These are phyloP conservation scores for Heritiera littoralis DNA, from an alignment of 345 rosid species.

Conservation along the genomic window DNA sequence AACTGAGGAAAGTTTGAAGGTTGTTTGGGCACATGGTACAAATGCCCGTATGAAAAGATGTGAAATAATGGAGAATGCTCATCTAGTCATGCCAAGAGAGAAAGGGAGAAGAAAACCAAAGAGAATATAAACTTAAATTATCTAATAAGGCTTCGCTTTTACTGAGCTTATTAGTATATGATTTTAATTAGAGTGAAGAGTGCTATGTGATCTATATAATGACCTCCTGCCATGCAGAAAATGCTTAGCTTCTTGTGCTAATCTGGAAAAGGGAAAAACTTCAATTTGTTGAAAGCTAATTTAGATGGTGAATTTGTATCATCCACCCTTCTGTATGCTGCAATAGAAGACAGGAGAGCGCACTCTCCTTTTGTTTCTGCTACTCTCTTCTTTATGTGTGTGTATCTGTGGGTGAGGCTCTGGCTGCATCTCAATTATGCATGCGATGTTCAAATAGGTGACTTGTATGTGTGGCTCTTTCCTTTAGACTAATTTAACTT, in stretches of 20 bases:
- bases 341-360: not conserved
- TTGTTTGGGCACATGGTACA: not conserved
- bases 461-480: not conserved
- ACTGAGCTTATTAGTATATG: not conserved
- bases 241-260: not conserved
- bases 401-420: not conserved
- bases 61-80: not conserved
- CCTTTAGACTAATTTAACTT: not conserved
- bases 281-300: not conserved
- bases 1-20: not conserved
- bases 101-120: not conserved
- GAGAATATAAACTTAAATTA: not conserved
- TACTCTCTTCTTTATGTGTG: not conserved
- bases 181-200: not conserved
- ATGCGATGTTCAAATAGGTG: not conserved
- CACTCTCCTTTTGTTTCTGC: not conserved
- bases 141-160: not conserved
- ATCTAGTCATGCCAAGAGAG: not conserved
- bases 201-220: not conserved
- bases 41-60: not conserved
- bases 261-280: not conserved
- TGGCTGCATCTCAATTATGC: too few relatives aligned
- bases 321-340: not conserved
- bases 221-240: not conserved
- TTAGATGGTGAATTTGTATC: slow-evolving; percentile 8